Conservation (phyloP, 495 filamentous ascomycete species). For the Penicillium canescens region DNA sequence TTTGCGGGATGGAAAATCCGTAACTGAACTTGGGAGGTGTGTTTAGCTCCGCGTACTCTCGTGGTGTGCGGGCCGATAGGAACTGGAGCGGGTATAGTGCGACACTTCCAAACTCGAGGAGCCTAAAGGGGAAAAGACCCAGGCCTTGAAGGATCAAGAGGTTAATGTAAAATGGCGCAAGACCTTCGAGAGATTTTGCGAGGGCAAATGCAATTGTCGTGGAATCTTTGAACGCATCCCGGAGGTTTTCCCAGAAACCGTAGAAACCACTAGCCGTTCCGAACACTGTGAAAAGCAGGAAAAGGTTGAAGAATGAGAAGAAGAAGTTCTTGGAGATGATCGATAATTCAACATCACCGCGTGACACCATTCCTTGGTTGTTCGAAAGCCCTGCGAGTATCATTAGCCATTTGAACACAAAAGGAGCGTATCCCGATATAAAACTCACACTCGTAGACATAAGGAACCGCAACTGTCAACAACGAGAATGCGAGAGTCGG, state of each 20-base stretch:
- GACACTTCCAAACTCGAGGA: slow-evolving; percentile 87
- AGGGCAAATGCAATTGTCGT: slow-evolving; percentile 74
- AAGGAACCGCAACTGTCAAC: slow-evolving; percentile 86
- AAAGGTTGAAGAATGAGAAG: slow-evolving; percentile 99
- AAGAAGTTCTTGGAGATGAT: slow-evolving; percentile 98
- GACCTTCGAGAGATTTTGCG: slow-evolving; percentile 68
- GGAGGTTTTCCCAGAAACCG: slow-evolving; percentile 67
- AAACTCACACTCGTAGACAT: slow-evolving; percentile 82
- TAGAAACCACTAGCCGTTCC: slow-evolving; percentile 75
- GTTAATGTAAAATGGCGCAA: slow-evolving; percentile 88
- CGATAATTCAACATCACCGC: slow-evolving; percentile 92
- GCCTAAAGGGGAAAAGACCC: slow-evolving; percentile 88
- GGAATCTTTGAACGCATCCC: slow-evolving; percentile 73
- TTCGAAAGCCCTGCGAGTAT: slow-evolving; percentile 64
- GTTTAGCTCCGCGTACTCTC: slow-evolving; percentile 83
- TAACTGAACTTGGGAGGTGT: slow-evolving; percentile 90
- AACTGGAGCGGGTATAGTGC: slow-evolving; percentile 79
- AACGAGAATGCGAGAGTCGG: slow-evolving; percentile 83
- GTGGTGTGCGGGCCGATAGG: slow-evolving; percentile 80
- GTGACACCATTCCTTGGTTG: slow-evolving; percentile 90
- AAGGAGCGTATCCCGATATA: background rate
- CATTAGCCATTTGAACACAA: slow-evolving; percentile 7
- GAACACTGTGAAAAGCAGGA: slow-evolving; percentile 89
- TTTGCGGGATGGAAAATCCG: slow-evolving; percentile 91
- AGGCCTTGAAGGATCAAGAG: slow-evolving; percentile 92